These are phyloP conservation scores for Grammothele lineata DNA, from an alignment of 768 basidiomycete species.

Conservation along the genomic window DNA sequence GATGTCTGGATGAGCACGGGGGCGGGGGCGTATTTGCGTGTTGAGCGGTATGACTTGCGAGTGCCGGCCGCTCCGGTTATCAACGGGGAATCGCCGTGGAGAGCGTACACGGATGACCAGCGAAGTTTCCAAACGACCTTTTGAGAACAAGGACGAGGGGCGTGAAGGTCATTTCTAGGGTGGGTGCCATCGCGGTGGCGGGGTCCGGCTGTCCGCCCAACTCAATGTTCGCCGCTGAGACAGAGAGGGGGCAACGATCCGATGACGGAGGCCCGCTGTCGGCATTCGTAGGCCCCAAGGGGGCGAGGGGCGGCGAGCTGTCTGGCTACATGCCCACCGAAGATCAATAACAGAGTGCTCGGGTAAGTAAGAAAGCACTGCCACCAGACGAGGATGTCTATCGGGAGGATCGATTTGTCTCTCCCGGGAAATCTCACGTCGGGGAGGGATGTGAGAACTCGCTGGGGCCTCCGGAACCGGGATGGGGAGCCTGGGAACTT, in stretches of 20 bases:
- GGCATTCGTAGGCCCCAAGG: no score
- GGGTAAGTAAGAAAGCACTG: conserved; percentile 5
- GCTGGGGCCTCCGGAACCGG: not conserved
- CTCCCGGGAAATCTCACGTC: not conserved
- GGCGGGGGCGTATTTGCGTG: not conserved
- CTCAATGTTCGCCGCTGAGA: no score
- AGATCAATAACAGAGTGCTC: not conserved
- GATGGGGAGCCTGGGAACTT: not conserved
- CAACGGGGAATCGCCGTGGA: conserved; percentile 12
- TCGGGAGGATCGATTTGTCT: not conserved
- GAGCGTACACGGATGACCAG: not conserved
- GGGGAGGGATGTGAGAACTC: not conserved
- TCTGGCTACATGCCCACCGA: no score
- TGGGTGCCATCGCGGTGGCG: no score
- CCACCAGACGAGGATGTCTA: conserved; percentile 7
- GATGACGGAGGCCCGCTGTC: no score
- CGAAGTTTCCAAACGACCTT: conserved; percentile 10
- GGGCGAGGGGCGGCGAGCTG: no score
- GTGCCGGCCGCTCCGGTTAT: conserved; percentile 12
- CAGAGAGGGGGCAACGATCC: no score
- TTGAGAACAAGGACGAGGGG: conserved; percentile 8
- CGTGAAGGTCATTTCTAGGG: no score
- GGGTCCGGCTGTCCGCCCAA: no score
- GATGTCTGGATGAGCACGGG: no score
- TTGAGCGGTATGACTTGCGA: conserved; percentile 1